phyloP scores from a whole-genome alignment of 345 rosid species.

The Aegle marmelos region DNA sequence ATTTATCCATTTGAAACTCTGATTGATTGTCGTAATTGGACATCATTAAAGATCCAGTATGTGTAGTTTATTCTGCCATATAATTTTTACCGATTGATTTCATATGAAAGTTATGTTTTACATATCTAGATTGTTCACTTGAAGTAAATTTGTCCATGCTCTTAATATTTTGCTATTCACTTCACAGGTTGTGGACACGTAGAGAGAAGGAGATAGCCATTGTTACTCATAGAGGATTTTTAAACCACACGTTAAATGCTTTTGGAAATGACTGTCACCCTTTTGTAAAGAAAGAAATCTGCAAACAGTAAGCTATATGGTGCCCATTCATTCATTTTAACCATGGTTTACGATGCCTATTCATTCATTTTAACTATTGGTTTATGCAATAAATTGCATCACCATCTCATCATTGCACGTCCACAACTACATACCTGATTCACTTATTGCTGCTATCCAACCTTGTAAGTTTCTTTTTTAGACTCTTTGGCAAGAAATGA shows the following conservation, averaged over 20 bases:
- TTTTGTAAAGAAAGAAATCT: constrained; percentile 65
- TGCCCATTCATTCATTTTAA: background rate
- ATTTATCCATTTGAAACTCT: background rate
- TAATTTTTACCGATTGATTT: background rate
- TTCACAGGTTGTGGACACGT: constrained; percentile 90
- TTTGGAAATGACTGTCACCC: constrained; percentile 83
- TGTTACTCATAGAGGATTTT: constrained; percentile 94
- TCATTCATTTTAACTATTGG: background rate
- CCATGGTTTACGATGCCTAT: background rate
- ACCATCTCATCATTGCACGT: background rate
- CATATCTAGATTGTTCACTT: background rate
- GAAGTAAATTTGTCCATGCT: background rate
- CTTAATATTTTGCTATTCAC: constrained; percentile 1
- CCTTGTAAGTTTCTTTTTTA: background rate
- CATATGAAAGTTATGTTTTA: background rate
- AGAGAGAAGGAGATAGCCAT: constrained; percentile 96
- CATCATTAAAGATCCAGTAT: background rate
- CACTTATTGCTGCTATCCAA: background rate
- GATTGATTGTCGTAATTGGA: background rate
- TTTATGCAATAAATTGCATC: background rate
- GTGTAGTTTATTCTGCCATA: background rate
- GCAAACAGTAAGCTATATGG: constrained; percentile 57
- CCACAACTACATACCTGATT: background rate
- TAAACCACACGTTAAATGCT: constrained; percentile 69
- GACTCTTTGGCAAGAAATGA: constrained; percentile 3